A percentile compares a stretch with the other conserved stretches of the same genome.
Evolutionary conservation across 176 grass and related monocot species (phyloP).

Genomic region (Elaeis guineensis): DNA sequence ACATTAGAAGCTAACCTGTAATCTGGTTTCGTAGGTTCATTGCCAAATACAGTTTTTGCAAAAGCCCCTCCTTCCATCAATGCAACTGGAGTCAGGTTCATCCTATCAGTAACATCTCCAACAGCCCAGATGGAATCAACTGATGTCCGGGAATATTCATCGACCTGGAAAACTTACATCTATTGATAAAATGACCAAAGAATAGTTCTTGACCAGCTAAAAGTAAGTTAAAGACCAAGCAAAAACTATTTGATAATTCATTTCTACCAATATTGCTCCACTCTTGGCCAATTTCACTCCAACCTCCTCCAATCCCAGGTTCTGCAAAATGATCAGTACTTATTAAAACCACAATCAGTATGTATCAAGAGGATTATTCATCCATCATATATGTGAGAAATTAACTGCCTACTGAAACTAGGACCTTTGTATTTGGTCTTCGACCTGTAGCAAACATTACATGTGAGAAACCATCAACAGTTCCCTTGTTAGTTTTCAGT

Average conservation of each 20-base stretch:
- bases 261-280: conserved; percentile 54
- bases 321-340: conserved; percentile 19
- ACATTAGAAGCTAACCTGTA: conserved; percentile 41
- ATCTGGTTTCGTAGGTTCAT: conserved; percentile 69
- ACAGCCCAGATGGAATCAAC: conserved; percentile 85
- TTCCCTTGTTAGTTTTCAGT: conserved; percentile 72
- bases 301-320: conserved; percentile 59
- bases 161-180: conserved; percentile 32
- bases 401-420: neutral
- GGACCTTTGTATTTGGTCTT: conserved; percentile 63
- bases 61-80: conserved; percentile 78
- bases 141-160: conserved; percentile 61
- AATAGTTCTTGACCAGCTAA: neutral
- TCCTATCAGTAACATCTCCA: conserved; percentile 70
- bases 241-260: neutral
- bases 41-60: conserved; percentile 54
- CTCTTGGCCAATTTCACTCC: conserved; percentile 55
- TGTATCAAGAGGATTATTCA: too few species aligned
- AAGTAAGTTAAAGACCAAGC: neutral
- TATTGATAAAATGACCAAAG: neutral
- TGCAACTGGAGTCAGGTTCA: conserved; percentile 70
- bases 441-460: conserved; percentile 85
- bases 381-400: neutral
- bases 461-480: conserved; percentile 65
- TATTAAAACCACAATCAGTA: too few species aligned